Evolutionary conservation across 192 early-diverging fungal genomes (phyloP).

Genomic region (Mortierella hygrophila): DNA sequence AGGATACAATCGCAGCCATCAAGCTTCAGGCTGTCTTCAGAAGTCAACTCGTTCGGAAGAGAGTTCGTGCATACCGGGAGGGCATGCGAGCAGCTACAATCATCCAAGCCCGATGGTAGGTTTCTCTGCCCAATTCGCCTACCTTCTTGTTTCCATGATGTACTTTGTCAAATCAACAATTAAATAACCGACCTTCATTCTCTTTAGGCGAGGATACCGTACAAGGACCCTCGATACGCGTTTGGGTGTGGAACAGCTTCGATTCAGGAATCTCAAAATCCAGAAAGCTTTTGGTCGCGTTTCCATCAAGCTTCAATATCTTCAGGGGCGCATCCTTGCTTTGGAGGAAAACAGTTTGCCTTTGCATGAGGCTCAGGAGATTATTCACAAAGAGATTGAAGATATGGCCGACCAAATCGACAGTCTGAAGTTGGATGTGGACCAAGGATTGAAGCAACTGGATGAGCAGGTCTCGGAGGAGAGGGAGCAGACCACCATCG

Average conservation of each 20-base stretch:
- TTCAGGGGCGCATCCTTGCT: slow-evolving; percentile 40
- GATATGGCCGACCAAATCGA: slow-evolving; percentile 52
- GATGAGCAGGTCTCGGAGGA: slow-evolving; percentile 52
- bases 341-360: slow-evolving; percentile 46
- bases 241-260: slow-evolving; percentile 45
- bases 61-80: slow-evolving; percentile 35
- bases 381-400: slow-evolving; percentile 49
- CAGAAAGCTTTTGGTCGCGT: slow-evolving; percentile 53
- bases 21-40: slow-evolving; percentile 49
- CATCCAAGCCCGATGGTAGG: slow-evolving; percentile 47
- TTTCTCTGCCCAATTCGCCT: background rate
- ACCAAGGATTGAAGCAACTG: slow-evolving; percentile 44
- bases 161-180: background rate
- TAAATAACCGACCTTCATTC: background rate
- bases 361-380: slow-evolving; percentile 40
- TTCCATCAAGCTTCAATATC: slow-evolving; percentile 50
- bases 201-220: slow-evolving; percentile 45
- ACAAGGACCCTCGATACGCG: slow-evolving; percentile 43
- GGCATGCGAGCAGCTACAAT: slow-evolving; percentile 47
- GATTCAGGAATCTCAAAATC: slow-evolving; percentile 52
- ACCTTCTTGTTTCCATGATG: background rate
- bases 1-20: slow-evolving; percentile 38
- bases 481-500: slow-evolving; percentile 48
- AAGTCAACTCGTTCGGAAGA: slow-evolving; percentile 27
- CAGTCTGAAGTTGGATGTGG: slow-evolving; percentile 32